A percentile compares a stretch with the other conserved stretches of the same genome.
Evolutionary conservation across 805 yeast species (phyloP).

Genomic region (Kazachstania kunashirensis): DNA sequence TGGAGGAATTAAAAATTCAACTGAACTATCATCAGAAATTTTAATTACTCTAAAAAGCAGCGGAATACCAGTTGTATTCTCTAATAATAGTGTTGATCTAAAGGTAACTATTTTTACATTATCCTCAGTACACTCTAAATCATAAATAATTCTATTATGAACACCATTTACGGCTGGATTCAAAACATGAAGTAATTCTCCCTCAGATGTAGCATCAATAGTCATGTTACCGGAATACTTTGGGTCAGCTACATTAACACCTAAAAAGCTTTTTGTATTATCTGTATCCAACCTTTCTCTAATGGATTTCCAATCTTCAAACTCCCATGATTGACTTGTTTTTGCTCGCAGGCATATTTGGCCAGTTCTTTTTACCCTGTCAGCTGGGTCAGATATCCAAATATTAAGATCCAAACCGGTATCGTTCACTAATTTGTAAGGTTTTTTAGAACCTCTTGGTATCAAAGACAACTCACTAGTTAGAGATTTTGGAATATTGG

Average conservation of each 20-base stretch:
- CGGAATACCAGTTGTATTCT: constrained; percentile 56
- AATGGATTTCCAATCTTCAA: constrained; percentile 85
- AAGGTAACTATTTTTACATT: constrained; percentile 71
- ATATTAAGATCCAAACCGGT: constrained; percentile 76
- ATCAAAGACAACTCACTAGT: constrained; percentile 45
- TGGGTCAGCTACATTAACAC: constrained; percentile 49
- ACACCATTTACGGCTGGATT: constrained; percentile 51
- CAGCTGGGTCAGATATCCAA: constrained; percentile 55
- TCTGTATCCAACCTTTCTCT: constrained; percentile 72
- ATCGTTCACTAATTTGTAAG: constrained; percentile 71
- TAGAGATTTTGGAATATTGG: constrained; percentile 55
- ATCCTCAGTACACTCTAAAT: constrained; percentile 58
- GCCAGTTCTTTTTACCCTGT: constrained; percentile 15
- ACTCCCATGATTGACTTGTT: constrained; percentile 67
- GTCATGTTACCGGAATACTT: constrained; percentile 44
- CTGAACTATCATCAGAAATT: constrained; percentile 24
- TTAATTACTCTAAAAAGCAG: constrained; percentile 35
- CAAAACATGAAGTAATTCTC: constrained; percentile 66
- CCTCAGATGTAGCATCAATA: constrained; percentile 69
- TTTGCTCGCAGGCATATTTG: constrained; percentile 37
- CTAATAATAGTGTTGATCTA: constrained; percentile 63
- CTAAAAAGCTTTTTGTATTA: constrained; percentile 49
- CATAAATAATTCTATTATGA: constrained; percentile 68
- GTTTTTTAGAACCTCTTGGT: constrained; percentile 70
- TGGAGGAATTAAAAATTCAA: constrained; percentile 39